phyloP scores from a whole-genome alignment of 768 basidiomycete species.

The Trametes cingulata region DNA sequence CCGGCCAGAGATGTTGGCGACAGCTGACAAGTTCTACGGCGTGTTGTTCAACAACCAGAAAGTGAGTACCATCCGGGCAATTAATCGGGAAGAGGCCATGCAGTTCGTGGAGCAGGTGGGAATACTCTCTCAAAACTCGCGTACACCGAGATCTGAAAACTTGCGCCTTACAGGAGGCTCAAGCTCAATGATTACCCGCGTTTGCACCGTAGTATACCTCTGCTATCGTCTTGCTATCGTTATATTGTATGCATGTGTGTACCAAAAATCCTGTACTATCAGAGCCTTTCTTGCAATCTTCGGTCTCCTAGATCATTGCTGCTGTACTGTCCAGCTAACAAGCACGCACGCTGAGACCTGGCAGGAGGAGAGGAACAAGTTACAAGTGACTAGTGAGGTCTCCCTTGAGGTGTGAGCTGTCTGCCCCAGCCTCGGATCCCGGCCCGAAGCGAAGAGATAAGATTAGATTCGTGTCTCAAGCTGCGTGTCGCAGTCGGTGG shows the following conservation, averaged over 20 bases:
- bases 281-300: background rate
- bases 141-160: background rate
- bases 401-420: no score
- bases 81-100: conserved; percentile 88
- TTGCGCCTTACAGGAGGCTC: conserved; percentile 43
- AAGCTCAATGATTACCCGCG: conserved; percentile 40
- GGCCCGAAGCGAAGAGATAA: background rate
- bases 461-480: background rate
- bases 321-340: no score
- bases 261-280: background rate
- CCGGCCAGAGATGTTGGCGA: conserved; percentile 94
- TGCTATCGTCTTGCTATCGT: conserved; percentile 17
- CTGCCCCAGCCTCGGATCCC: background rate
- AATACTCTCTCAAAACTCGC: conserved; percentile 1
- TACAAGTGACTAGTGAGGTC: no score
- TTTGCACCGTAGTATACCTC: background rate
- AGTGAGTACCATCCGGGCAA: conserved; percentile 84
- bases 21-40: conserved; percentile 96
- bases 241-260: conserved; percentile 13
- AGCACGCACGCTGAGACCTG: no score
- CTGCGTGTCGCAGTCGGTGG: background rate
- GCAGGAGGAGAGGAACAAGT: no score
- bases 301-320: no score
- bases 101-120: conserved; percentile 90
- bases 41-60: conserved; percentile 96